Base-by-base conservation (phyloP, 805 yeast genomes). In the Ogataea degrootiae region DNA sequence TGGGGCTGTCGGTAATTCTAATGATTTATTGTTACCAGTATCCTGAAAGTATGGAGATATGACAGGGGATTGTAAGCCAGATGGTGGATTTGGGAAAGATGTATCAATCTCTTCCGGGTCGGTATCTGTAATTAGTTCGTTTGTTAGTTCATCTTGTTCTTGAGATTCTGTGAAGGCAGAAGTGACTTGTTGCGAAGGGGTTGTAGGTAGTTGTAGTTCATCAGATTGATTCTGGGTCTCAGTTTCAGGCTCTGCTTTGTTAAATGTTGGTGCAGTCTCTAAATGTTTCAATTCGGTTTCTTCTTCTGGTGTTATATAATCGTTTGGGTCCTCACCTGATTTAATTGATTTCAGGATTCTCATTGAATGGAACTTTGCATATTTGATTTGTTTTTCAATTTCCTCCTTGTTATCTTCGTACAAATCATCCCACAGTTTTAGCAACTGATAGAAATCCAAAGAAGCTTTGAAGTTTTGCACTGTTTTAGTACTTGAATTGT, bases 341-440 rank as follows among this genome's bases (percentile, higher is more conserved):
- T 70, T 75, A 36, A 71, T 55, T 0, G 79, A 72, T 51, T 71
- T 75, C 44, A 83, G 59, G 26, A 83, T 82, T 36, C 86, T 65
- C 7, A 79, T 74, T 15, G 84, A 77, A 52, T 81, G 85, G 58
- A 69, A 83, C 60, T 83, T 83, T 15, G 86, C 78, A 54, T 77
- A 85, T 57, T 79, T 80, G 41, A 74, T 70, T 58, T 79, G 78
- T 61, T 50, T 53, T 22, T 51, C 60, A 43, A 60, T 52, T 33
- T 47, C 63, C 21, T 46, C 56, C n/a, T 47, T 47, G 11, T 61
- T 57, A 36, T 39, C 61, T 4, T 26, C 16, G 34, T 48, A 53
- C 11, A 52, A 44, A 1, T 55, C 56, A 2, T 57, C 58, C 83
- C 72, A 79, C 15, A 80, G 59, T 39, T 69, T 69, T 48, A 78